phyloP scores from a whole-genome alignment of 2,329 filamentous ascomycete genomes.

The Aspergillus udagawae region DNA sequence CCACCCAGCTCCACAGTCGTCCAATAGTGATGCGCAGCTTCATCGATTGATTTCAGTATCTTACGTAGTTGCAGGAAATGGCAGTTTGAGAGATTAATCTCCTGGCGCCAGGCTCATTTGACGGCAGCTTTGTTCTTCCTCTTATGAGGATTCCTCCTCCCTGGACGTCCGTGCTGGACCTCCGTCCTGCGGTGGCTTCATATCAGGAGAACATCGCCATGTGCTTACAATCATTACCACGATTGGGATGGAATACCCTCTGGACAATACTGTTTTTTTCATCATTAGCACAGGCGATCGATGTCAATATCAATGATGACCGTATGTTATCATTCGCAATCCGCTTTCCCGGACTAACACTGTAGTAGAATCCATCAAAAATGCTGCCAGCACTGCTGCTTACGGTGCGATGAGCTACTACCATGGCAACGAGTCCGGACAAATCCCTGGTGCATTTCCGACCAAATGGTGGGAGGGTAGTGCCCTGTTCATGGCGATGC shows the following conservation, averaged over 20 bases:
- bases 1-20: background rate
- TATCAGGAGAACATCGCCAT: background rate
- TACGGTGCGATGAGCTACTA: constrained; percentile 52
- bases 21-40: background rate
- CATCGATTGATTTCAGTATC: background rate
- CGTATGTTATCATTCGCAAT: constrained; percentile 6
- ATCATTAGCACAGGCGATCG: constrained; percentile 15
- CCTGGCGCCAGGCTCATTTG: background rate
- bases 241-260: background rate
- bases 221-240: background rate
- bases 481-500: constrained; percentile 63
- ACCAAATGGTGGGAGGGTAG: constrained; percentile 76
- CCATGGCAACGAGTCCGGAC: constrained; percentile 48
- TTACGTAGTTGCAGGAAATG: background rate
- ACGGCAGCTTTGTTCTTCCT: background rate
- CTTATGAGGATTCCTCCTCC: background rate
- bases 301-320: constrained; percentile 24
- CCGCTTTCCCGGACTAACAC: background rate
- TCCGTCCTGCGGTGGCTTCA: background rate
- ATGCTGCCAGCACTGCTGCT: constrained; percentile 41
- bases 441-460: constrained; percentile 54
- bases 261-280: constrained; percentile 5
- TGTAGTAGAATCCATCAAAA: constrained; percentile 40
- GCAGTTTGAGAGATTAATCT: background rate
- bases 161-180: background rate